phyloP scores from a whole-genome alignment of 768 basidiomycete genomes.

The Tricholomella constricta region DNA sequence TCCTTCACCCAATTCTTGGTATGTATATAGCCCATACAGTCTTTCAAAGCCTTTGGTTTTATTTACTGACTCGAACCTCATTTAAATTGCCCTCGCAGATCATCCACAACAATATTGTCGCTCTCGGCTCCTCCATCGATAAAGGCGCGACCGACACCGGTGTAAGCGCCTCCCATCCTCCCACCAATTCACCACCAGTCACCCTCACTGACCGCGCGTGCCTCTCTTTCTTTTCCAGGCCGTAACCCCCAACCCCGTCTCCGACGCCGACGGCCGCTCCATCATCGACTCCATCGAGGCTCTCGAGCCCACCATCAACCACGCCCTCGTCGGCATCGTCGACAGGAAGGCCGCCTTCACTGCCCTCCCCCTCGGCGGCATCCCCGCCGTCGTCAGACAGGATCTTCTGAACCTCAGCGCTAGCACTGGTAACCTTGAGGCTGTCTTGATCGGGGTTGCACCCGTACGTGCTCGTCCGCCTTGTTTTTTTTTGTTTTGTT shows the following conservation, averaged over 20 bases:
- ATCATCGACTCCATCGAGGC: constrained; percentile 25
- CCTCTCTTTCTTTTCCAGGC: constrained; percentile 5
- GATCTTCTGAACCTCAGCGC: constrained; percentile 29
- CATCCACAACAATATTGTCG: constrained; percentile 31
- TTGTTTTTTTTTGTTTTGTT: neutral
- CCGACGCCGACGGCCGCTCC: constrained; percentile 21
- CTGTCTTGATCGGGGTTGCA: constrained; percentile 18
- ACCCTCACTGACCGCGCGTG: neutral
- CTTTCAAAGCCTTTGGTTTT: neutral
- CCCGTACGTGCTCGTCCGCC: constrained; percentile 23
- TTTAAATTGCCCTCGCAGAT: neutral
- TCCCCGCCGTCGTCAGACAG: constrained; percentile 28
- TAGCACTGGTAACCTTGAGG: constrained; percentile 23
- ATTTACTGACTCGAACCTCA: too few species aligned
- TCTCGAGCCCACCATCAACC: constrained; percentile 28
- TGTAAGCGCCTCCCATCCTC: constrained; percentile 14
- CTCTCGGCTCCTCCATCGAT: constrained; percentile 22
- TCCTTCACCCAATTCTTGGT: constrained; percentile 29
- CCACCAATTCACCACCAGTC: neutral
- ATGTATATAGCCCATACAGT: neutral
- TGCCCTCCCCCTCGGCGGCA: constrained; percentile 31
- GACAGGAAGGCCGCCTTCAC: constrained; percentile 28
- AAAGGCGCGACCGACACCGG: constrained; percentile 28
- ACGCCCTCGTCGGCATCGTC: constrained; percentile 25
- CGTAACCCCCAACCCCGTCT: constrained; percentile 20